phyloP scores from a whole-genome alignment of 768 basidiomycete species.

The Lactarius quietus region DNA sequence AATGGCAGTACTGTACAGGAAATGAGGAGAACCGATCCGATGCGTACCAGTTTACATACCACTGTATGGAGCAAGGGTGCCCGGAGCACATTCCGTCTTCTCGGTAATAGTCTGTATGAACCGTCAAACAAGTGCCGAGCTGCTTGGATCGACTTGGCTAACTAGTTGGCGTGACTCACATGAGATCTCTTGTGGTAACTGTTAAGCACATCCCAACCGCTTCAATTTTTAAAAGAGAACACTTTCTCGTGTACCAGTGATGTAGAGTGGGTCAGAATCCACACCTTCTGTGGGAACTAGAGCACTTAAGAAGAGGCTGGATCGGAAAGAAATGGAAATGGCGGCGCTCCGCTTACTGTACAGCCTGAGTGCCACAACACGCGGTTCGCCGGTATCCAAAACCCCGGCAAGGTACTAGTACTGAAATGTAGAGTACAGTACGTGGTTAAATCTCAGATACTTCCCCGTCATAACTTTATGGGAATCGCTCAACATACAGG shows the following conservation, averaged over 20 bases:
- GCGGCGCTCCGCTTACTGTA: not conserved
- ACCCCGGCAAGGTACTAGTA: not conserved
- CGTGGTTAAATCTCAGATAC: not conserved
- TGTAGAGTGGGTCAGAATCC: not conserved
- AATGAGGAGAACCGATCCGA: too few relatives aligned
- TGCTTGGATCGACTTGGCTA: not conserved
- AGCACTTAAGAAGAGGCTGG: not conserved
- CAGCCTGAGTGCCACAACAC: constrained; percentile 1
- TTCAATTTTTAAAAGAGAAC: not conserved
- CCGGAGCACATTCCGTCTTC: not conserved
- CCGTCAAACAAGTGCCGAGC: not conserved
- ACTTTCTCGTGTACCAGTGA: not conserved
- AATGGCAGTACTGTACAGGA: too few relatives aligned
- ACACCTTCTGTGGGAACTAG: not conserved
- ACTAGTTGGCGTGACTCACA: not conserved
- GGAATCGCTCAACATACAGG: not conserved
- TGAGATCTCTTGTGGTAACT: too few relatives aligned
- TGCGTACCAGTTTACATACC: too few relatives aligned
- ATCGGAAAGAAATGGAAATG: not conserved
- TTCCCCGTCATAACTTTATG: not conserved
- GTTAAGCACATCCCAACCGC: not conserved
- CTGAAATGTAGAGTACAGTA: not conserved
- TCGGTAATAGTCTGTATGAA: not conserved
- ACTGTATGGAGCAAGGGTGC: not conserved
- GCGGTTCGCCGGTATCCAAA: not conserved